Percentiles rank a stretch among this genome's conserved stretches.
These are phyloP conservation scores for Cutaneotrichosporon dermatis DNA, from an alignment of 1,284 basidiomycete species.

Conservation along the genomic window DNA sequence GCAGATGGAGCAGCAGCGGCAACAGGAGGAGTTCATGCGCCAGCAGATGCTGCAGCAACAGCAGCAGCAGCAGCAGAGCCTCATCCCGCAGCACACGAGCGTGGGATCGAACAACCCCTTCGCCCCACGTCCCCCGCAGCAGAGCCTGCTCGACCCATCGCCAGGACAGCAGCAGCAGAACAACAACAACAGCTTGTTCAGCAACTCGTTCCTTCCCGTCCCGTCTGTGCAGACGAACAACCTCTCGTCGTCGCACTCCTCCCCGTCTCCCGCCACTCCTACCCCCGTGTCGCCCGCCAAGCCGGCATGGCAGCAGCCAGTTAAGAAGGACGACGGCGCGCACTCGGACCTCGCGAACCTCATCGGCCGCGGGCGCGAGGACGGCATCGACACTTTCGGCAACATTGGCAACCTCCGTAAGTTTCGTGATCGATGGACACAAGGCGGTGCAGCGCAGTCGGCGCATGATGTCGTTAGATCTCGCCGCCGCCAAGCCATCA, in stretches of 20 bases:
- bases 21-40: slow-evolving; percentile 52
- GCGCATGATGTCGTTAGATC: too few relatives aligned
- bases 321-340: slow-evolving; percentile 57
- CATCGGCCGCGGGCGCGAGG: slow-evolving; percentile 71
- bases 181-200: slow-evolving; percentile 9
- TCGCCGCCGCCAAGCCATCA: background rate
- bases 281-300: slow-evolving; percentile 27
- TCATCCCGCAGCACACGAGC: slow-evolving; percentile 56
- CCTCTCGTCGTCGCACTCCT: slow-evolving; percentile 5
- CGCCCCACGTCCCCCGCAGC: slow-evolving; percentile 50
- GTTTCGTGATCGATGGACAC: slow-evolving; percentile 19
- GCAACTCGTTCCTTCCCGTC: slow-evolving; percentile 32
- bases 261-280: slow-evolving; percentile 23
- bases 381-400: slow-evolving; percentile 90
- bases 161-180: slow-evolving; percentile 9
- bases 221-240: slow-evolving; percentile 21
- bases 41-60: slow-evolving; percentile 53
- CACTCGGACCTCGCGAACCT: slow-evolving; percentile 72
- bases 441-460: background rate
- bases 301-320: slow-evolving; percentile 36
- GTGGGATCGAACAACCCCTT: slow-evolving; percentile 94
- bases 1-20: slow-evolving; percentile 56
- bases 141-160: slow-evolving; percentile 26
- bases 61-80: slow-evolving; percentile 59
- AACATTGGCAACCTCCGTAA: slow-evolving; percentile 74